Evolutionary conservation across 208 protist genomes (phyloP).

Genomic region (Acanthamoeba polyphaga): DNA sequence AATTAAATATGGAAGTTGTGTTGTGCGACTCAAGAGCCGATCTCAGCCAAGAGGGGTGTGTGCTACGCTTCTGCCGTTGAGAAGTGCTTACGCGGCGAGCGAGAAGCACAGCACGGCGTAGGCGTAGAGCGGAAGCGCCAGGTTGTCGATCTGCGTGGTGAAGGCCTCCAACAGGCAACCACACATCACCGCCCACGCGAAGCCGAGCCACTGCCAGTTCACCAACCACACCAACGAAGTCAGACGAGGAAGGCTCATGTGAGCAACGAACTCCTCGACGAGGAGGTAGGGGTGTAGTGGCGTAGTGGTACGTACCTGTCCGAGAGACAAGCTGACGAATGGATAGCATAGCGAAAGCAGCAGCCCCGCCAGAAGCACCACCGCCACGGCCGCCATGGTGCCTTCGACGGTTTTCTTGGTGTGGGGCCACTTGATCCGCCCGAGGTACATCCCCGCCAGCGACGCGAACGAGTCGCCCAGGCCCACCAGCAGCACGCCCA

Average conservation of each 20-base stretch:
- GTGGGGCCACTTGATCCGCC: conserved; percentile 26
- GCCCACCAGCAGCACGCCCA: conserved; percentile 33
- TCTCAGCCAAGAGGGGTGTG: too few relatives aligned
- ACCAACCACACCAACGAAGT: not conserved
- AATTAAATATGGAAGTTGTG: too few relatives aligned
- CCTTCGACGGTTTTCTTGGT: conserved; percentile 62
- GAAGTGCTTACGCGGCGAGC: not conserved
- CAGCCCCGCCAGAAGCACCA: not conserved
- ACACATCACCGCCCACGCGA: conserved; percentile 7
- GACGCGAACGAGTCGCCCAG: conserved; percentile 41
- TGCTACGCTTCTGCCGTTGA: too few relatives aligned
- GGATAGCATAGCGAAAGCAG: not conserved
- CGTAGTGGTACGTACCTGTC: not conserved
- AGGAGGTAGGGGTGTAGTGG: not conserved
- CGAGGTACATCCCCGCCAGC: not conserved
- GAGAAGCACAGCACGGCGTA: conserved; percentile 45
- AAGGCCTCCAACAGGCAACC: conserved; percentile 43
- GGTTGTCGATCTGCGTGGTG: conserved; percentile 72
- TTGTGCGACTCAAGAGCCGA: too few relatives aligned
- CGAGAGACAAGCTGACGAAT: not conserved
- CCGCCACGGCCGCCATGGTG: not conserved
- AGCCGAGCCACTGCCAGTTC: not conserved
- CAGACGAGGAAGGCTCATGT: not conserved
- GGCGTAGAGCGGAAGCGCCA: conserved; percentile 31
- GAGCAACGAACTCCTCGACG: not conserved